A percentile compares a stretch with the other conserved stretches of the same genome.
phyloP scores from a whole-genome alignment of 1,139 yeast species.

The Candida buenavistaensis region DNA sequence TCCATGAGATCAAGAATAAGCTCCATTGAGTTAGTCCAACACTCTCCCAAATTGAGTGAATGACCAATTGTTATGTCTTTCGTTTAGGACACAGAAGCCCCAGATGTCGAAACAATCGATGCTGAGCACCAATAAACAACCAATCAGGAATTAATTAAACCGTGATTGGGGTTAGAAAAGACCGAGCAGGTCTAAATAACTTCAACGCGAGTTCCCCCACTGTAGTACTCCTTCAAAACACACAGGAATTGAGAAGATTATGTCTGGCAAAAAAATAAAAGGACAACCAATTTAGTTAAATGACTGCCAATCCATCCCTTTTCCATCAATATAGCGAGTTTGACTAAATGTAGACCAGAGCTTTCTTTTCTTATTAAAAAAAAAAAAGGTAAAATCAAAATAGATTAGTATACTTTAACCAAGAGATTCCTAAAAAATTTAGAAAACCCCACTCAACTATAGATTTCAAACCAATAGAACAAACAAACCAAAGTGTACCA shows the following conservation, averaged over 20 bases:
- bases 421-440: neutral
- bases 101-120: slow-evolving; percentile 56
- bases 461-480: slow-evolving; percentile 5
- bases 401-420: slow-evolving; percentile 14
- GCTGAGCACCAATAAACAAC: slow-evolving; percentile 1
- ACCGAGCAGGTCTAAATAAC: no score
- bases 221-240: no score
- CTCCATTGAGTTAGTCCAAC: slow-evolving; percentile 79
- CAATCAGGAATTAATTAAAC: neutral
- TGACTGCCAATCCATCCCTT: no score
- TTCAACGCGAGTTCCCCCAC: no score
- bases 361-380: slow-evolving; percentile 3
- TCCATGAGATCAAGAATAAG: slow-evolving; percentile 76
- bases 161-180: slow-evolving; percentile 10
- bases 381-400: slow-evolving; percentile 14
- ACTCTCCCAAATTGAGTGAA: slow-evolving; percentile 8
- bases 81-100: slow-evolving; percentile 56
- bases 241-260: no score
- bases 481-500: no score
- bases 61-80: slow-evolving; percentile 77
- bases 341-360: slow-evolving; percentile 15
- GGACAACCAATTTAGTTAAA: no score
- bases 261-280: no score
- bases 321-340: no score
- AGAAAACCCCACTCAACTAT: slow-evolving; percentile 2